These are phyloP conservation scores for Trametopsis cervina DNA, from an alignment of 768 basidiomycete species.

Conservation along the genomic window DNA sequence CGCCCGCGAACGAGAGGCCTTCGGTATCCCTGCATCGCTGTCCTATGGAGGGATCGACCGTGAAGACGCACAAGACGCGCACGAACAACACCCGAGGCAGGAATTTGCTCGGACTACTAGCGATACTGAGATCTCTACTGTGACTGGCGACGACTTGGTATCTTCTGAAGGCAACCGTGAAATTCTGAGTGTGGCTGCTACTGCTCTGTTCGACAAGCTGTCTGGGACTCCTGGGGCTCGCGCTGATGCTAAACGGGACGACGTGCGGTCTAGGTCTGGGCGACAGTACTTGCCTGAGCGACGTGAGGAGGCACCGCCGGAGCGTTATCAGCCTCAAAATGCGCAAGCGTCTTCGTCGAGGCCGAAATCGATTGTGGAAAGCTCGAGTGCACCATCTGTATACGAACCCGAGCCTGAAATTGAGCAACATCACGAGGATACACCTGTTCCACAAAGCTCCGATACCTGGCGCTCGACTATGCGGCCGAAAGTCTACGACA, in stretches of 20 bases:
- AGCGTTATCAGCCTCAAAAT: not conserved
- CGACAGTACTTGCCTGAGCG: not conserved
- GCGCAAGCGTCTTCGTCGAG: not conserved
- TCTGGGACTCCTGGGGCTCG: conserved; percentile 14
- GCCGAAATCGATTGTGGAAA: not conserved
- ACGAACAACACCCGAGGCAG: conserved; percentile 10
- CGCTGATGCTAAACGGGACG: not conserved
- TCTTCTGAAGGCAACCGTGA: not conserved
- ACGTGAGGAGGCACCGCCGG: not conserved
- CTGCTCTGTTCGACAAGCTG: conserved; percentile 38
- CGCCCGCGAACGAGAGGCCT: conserved; percentile 19
- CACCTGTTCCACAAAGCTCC: not conserved
- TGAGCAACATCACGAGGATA: not conserved
- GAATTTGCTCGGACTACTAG: conserved; percentile 2
- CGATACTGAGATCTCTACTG: conserved; percentile 1
- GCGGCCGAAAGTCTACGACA: conserved; percentile 25
- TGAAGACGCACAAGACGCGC: conserved; percentile 8
- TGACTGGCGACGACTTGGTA: not conserved
- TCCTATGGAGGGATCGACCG: conserved; percentile 16
- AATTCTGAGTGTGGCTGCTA: conserved; percentile 37
- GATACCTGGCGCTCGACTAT: conserved; percentile 22
- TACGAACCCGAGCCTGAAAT: conserved; percentile 8
- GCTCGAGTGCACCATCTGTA: conserved; percentile 12
- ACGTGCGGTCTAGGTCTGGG: not conserved
- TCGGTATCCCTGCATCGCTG: conserved; percentile 24